phyloP scores from a whole-genome alignment of 352 stramenopile genomes.

The Phytophthora rubi region DNA sequence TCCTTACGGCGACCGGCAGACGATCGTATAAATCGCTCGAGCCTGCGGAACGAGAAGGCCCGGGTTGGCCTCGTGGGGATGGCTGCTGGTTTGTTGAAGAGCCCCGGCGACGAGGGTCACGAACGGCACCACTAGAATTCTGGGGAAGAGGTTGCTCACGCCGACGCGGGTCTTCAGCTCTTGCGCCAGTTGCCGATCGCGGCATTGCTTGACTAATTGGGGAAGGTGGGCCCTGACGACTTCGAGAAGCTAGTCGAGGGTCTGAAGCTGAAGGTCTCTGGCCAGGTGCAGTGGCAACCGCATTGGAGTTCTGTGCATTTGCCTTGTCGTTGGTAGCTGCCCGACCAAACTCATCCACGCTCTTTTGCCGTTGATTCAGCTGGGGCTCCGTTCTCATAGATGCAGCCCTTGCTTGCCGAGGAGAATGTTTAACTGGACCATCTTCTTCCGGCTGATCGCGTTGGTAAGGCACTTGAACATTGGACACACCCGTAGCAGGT shows the following conservation, averaged over 20 bases:
- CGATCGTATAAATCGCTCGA: conserved; percentile 68
- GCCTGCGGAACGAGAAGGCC: conserved; percentile 5
- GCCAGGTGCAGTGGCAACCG: neutral
- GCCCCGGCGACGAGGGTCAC: conserved; percentile 49
- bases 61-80: conserved; percentile 14
- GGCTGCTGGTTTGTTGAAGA: conserved; percentile 19
- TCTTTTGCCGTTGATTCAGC: conserved; percentile 23
- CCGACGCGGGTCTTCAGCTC: conserved; percentile 44
- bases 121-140: conserved; percentile 28
- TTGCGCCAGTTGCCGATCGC: conserved; percentile 5
- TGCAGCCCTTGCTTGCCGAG: conserved; percentile 17
- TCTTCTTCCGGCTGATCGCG: conserved; percentile 39
- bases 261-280: conserved; percentile 26
- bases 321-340: conserved; percentile 29
- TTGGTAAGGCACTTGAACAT: conserved; percentile 59
- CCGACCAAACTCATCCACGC: conserved; percentile 70
- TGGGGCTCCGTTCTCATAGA: conserved; percentile 14
- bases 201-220: conserved; percentile 15
- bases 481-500: conserved; percentile 58
- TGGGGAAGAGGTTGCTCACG: conserved; percentile 30
- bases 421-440: conserved; percentile 18
- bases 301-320: conserved; percentile 14
- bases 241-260: conserved; percentile 31
- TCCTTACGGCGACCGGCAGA: conserved; percentile 50
- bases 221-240: conserved; percentile 17